Evolutionary conservation across 352 stramenopile species (phyloP), one percentile per base, ranked within the genome.

Genomic region (Phytophthora europaea): DNA sequence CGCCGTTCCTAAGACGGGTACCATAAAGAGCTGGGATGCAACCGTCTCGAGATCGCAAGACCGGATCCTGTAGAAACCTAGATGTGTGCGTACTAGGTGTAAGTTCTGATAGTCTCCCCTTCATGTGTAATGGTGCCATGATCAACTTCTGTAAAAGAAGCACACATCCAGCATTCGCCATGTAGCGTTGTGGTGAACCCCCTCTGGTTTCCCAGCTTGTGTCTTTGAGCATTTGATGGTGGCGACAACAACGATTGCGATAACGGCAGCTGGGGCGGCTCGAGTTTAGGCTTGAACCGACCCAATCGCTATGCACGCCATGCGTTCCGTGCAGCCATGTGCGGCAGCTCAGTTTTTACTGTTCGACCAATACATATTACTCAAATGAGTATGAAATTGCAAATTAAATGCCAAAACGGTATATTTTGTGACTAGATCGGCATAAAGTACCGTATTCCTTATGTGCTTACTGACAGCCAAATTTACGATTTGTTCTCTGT

Each of bases 271-370:
- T 43, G 10, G 10, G 36, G 36, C 16, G 40, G 15, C 40, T 50
- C n/a, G 40, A 31, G 22, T n/a, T 53, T 6, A 53, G 9, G 20
- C 47, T 53, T 22, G 40, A 50, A 50, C 5, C 22, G 15, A 65
- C 18, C 23, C 48, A n/a, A 65, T 47, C 23, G 18, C 16, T 26
- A 33, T 23, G 31, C 22, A 18, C 47, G 10, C 16, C 53, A 50
- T 38, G 2, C 38, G 52, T 56, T 70, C 54, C 16, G 9, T n/a
- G 56, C 13, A 38, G 51, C 26, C 47, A 53, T 31, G 22, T 53
- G 47, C 47, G 31, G n/a, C 47, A 53, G n/a, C 26, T 51, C 36
- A 34, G 63, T 22, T 70, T 62, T 61, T 67, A 72, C 65, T 26
- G 50, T 66, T 53, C 47, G 47, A 53, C 36, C 23, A 28, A 28